These are phyloP conservation scores for Cyclotella atomus DNA, from an alignment of 108 stramenopile species.

Conservation along the genomic window DNA sequence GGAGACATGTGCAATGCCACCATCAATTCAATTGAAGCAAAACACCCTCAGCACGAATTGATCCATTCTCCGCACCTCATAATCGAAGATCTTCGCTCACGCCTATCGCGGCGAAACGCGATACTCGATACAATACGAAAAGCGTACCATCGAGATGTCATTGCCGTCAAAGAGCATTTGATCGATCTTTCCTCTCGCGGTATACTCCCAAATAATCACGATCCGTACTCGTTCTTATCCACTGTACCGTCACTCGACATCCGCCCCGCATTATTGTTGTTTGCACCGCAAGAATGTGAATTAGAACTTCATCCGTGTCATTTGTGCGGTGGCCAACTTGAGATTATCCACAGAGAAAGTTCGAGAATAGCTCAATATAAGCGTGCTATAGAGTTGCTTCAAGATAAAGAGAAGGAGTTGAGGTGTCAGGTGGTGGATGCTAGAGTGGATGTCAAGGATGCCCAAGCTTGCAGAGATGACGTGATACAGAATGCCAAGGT, in stretches of 20 bases:
- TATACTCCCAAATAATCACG: not conserved
- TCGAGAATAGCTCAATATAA: constrained; percentile 45
- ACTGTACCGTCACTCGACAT: constrained; percentile 56
- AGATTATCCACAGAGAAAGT: constrained; percentile 54
- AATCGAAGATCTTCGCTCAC: constrained; percentile 39
- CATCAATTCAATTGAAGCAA: not conserved
- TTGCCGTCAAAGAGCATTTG: constrained; percentile 45
- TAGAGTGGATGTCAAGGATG: constrained; percentile 36
- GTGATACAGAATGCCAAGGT: constrained; percentile 12
- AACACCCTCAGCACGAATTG: constrained; percentile 7
- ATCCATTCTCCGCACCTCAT: not conserved
- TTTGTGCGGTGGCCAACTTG: constrained; percentile 48
- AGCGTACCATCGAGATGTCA: constrained; percentile 55
- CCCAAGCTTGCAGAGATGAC: constrained; percentile 16
- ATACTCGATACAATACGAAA: constrained; percentile 54
- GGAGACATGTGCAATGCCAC: not conserved
- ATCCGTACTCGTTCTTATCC: constrained; percentile 1
- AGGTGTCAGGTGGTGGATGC: constrained; percentile 30
- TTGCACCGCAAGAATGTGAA: constrained; percentile 57
- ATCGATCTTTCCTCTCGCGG: constrained; percentile 19
- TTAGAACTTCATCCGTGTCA: constrained; percentile 39
- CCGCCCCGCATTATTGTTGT: constrained; percentile 41
- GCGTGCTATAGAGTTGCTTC: constrained; percentile 27
- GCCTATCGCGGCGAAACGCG: constrained; percentile 40
- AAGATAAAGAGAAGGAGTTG: constrained; percentile 31